These are phyloP conservation scores for Golubevia pallescens DNA, from an alignment of 1,284 basidiomycete species.

Conservation along the genomic window DNA sequence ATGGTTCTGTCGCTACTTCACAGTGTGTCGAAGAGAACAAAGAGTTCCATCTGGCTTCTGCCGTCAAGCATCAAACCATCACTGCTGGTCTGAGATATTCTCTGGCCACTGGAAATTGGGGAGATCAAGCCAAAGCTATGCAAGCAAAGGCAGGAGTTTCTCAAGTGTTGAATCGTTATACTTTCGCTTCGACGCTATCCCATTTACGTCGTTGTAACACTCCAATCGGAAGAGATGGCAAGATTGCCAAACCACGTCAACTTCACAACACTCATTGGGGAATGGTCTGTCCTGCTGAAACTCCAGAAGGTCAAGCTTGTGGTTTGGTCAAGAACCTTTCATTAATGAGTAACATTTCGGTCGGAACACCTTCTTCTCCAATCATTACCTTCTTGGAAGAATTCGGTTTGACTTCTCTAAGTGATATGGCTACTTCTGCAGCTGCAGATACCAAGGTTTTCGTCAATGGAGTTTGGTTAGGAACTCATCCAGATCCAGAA, in stretches of 20 bases:
- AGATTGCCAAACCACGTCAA: constrained; percentile 98
- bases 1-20: too few relatives aligned
- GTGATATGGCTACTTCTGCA: constrained; percentile 48
- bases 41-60: constrained; percentile 88
- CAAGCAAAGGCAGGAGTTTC: constrained; percentile 97
- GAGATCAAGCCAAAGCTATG: constrained; percentile 96
- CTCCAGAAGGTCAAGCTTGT: constrained; percentile 98
- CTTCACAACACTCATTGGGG: constrained; percentile 99
- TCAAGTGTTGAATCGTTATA: constrained; percentile 97
- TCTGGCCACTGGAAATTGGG: constrained; percentile 98
- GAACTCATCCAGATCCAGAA: constrained; percentile 93
- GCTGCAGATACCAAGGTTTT: constrained; percentile 83
- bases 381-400: constrained; percentile 99
- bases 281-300: constrained; percentile 99
- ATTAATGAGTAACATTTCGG: constrained; percentile 96
- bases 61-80: constrained; percentile 91
- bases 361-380: constrained; percentile 92
- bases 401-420: constrained; percentile 71
- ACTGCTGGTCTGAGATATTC: constrained; percentile 99
- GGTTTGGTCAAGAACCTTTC: constrained; percentile 98
- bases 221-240: constrained; percentile 95
- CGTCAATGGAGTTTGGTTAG: constrained; percentile 99
- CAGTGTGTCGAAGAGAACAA: constrained; percentile 92
- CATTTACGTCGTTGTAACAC: constrained; percentile 98
- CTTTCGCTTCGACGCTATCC: constrained; percentile 96